Evolutionary conservation across 441 rosid genomes (phyloP).

Genomic region (Adansonia madagascariensis): DNA sequence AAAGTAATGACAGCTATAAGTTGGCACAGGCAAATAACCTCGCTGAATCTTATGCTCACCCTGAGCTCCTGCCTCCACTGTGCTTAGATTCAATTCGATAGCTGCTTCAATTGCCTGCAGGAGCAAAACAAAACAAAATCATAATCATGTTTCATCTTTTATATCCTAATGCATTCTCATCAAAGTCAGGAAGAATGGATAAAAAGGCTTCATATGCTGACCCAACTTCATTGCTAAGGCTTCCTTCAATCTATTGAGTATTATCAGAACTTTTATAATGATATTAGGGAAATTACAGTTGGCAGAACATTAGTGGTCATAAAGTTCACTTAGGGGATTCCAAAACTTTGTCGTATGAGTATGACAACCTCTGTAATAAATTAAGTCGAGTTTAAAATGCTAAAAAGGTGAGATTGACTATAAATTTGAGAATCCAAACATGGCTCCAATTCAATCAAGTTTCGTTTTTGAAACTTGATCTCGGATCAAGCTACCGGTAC

Average conservation of each 20-base stretch:
- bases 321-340: not conserved
- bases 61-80: constrained; percentile 99
- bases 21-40: constrained; percentile 84
- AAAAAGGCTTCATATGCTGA: too few relatives aligned
- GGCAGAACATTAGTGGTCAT: too few relatives aligned
- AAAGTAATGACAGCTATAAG: constrained; percentile 94
- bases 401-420: not conserved
- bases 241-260: too few relatives aligned
- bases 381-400: not conserved
- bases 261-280: too few relatives aligned
- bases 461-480: not conserved
- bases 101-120: constrained; percentile 23
- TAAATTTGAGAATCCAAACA: not conserved
- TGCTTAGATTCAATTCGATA: constrained; percentile 16
- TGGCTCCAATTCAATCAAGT: not conserved
- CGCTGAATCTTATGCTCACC: constrained; percentile 98
- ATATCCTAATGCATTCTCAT: not conserved
- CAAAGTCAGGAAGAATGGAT: too few relatives aligned
- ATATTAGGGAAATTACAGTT: too few relatives aligned
- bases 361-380: constrained; percentile 10
- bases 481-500: not conserved
- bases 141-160: not conserved
- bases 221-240: too few relatives aligned
- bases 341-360: not conserved
- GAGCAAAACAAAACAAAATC: not conserved